A percentile compares a stretch with the other conserved stretches of the same genome.
These are phyloP conservation scores for Aspergillus aculeatinus DNA, from an alignment of 2,329 filamentous ascomycete species.

Conservation along the genomic window DNA sequence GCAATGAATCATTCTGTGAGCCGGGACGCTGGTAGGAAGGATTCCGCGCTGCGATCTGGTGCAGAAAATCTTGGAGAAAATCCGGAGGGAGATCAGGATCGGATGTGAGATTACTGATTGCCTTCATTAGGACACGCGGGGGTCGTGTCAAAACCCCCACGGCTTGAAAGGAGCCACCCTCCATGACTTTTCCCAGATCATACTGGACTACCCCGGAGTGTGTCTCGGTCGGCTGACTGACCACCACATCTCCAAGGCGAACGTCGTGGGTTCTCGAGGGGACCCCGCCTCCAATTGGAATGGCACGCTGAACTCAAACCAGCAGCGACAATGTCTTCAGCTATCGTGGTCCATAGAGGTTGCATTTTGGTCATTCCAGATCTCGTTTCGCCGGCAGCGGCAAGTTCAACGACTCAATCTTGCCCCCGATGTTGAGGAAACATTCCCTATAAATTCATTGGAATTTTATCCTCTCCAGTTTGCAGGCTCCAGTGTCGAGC, in stretches of 20 bases:
- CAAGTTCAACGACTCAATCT: no score
- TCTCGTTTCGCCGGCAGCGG: no score
- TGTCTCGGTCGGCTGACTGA: slow-evolving; percentile 21
- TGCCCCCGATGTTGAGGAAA: no score
- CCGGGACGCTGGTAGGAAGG: background rate
- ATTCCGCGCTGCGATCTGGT: background rate
- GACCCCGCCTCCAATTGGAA: slow-evolving; percentile 27
- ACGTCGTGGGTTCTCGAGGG: slow-evolving; percentile 24
- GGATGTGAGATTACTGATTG: slow-evolving; percentile 9
- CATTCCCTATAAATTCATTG: no score
- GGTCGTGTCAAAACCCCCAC: slow-evolving; percentile 22
- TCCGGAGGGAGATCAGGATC: background rate
- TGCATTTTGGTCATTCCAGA: no score
- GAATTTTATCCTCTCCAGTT: no score
- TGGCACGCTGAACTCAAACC: no score
- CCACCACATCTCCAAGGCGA: slow-evolving; percentile 32
- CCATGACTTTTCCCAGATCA: slow-evolving; percentile 25
- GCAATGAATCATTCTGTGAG: background rate
- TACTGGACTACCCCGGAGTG: slow-evolving; percentile 32
- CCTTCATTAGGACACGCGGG: slow-evolving; percentile 16
- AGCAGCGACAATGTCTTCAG: no score
- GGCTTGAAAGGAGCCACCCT: slow-evolving; percentile 16
- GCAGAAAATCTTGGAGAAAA: background rate
- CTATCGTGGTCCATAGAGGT: no score
- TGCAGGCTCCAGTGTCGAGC: no score